phyloP scores from a whole-genome alignment of 1,284 basidiomycete genomes.

The Fomes fomentarius region DNA sequence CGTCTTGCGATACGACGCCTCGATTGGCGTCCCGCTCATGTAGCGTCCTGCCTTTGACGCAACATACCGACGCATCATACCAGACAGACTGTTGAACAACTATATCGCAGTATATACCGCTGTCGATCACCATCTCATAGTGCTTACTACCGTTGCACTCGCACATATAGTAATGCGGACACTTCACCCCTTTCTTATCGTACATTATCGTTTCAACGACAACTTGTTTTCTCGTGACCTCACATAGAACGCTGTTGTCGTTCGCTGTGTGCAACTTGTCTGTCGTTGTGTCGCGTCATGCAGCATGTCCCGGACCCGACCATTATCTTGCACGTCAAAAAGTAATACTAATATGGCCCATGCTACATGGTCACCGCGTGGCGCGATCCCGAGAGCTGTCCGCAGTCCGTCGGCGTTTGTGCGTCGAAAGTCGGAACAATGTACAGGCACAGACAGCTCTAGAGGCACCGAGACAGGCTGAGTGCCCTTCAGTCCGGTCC shows the following conservation, averaged over 20 bases:
- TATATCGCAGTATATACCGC: slow-evolving; percentile 8
- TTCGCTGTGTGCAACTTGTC: not conserved
- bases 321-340: no score
- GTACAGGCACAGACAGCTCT: no score
- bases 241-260: not conserved
- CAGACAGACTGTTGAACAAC: not conserved
- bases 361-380: no score
- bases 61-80: not conserved
- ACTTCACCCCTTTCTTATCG: not conserved
- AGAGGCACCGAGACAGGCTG: no score
- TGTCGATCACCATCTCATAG: not conserved
- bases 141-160: no score
- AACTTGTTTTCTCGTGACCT: not conserved
- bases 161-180: no score
- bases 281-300: not conserved
- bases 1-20: slow-evolving; percentile 1
- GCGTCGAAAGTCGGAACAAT: no score
- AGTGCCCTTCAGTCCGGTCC: no score
- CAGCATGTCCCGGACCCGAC: not conserved
- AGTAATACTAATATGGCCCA: no score
- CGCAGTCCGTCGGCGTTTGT: no score
- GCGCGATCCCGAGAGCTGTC: no score
- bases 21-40: slow-evolving; percentile 2
- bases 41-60: slow-evolving; percentile 1
- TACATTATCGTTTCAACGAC: not conserved